Base-by-base conservation (phyloP, 2,329 filamentous ascomycete genomes). In the Penicillium sp. region DNA sequence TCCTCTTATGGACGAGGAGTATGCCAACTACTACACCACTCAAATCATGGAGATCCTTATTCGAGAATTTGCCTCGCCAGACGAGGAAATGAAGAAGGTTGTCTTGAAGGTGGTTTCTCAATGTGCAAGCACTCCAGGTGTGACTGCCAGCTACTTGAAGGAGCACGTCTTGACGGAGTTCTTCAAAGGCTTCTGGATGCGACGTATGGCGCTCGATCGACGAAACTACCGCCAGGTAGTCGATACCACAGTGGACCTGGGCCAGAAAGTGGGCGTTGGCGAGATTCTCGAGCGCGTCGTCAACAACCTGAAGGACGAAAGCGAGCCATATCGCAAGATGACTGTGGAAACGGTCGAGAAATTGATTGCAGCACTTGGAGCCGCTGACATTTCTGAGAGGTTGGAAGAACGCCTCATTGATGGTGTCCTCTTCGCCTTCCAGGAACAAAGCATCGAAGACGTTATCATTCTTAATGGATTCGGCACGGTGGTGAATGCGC, bases 51-150 rank as follows among this genome's bases (percentile, higher is more conserved):
- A 97, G 69, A 97, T 97, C 62, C 75, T 98, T 13, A 81, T 97
- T 28, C 83, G 93, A 62, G 93, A 98, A 66, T 98, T 98, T 64
- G 87, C 89, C 6, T 96, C 91, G 0, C 93, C 93, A 0, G 93
- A 98, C 58, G 93, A 98, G 70, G 93, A 98, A 71, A 98, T 98
- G 93, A 98, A 97, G 74, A 98, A 98, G 75, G 93, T 98, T 1
- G 93, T 98, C 7, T 75, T 98, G 51, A 97, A 97, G 72, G 93
- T 98, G 26, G 83, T 98, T 15, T 96, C 90, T 17, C 93, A 98
- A 65, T 97, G 93, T 65, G 88, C 93, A 7, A 85, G 85, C 59
- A 97, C 91, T 2, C 87, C 95, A 64, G 93, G 93, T 72, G 93
- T 98, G 26, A 97, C 93, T 31, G 87, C 90, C 32, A 86, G 84